A percentile compares a stretch with the other conserved stretches of the same genome.
Evolutionary conservation across 306 rosid species (phyloP).

Genomic region (Rubus idaeus): DNA sequence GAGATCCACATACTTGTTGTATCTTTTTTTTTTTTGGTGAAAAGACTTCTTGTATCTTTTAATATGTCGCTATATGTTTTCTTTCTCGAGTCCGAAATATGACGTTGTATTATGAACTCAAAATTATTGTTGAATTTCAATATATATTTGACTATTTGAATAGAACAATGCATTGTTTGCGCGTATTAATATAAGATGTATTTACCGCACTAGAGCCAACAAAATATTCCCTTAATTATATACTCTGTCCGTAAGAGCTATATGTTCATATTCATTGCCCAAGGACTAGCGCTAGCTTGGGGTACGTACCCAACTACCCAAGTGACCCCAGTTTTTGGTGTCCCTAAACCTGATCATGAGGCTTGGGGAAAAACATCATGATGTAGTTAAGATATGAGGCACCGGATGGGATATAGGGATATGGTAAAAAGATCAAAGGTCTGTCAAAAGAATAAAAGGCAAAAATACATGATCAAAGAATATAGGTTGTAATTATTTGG

Average conservation of each 20-base stretch:
- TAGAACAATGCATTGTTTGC: too few relatives aligned
- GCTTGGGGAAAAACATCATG: background rate
- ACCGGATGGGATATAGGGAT: slow-evolving; percentile 1
- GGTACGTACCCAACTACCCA: too few relatives aligned
- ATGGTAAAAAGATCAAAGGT: background rate
- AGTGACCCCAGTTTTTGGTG: background rate
- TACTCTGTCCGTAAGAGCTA: background rate
- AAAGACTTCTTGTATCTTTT: background rate
- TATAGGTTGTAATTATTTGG: background rate
- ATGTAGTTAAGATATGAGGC: slow-evolving; percentile 7
- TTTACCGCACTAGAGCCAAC: too few relatives aligned
- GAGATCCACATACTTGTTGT: background rate
- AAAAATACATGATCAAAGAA: background rate
- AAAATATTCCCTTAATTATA: too few relatives aligned
- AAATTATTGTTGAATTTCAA: too few relatives aligned
- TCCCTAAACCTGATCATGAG: background rate
- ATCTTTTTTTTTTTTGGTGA: too few relatives aligned
- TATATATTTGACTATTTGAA: too few relatives aligned
- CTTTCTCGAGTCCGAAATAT: background rate
- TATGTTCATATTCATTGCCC: background rate
- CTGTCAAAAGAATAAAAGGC: background rate
- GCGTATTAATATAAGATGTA: too few relatives aligned
- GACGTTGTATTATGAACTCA: too few relatives aligned
- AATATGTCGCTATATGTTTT: background rate
- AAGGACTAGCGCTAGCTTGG: background rate